Conservation (phyloP, 2,329 filamentous ascomycete species). For the Graphium sp. region DNA sequence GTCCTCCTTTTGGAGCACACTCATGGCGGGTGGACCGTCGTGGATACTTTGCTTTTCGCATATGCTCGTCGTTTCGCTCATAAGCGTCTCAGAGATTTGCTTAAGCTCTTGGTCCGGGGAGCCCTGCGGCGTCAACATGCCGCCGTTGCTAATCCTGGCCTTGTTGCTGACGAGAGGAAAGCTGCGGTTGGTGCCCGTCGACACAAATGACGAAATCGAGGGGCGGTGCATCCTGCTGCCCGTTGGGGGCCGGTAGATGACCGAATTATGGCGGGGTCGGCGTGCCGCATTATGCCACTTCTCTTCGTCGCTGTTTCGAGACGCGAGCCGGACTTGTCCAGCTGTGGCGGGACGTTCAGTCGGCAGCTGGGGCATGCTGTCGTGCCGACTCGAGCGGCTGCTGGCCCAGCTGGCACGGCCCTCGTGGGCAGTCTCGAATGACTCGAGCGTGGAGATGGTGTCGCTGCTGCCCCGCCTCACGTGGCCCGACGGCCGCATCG, state of each 20-base stretch:
- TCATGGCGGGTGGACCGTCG: slow-evolving; percentile 21
- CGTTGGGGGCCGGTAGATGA: slow-evolving; percentile 23
- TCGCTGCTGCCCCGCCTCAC: slow-evolving; percentile 26
- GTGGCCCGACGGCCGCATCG: slow-evolving; percentile 9
- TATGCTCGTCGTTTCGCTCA: slow-evolving; percentile 27
- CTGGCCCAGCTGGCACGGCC: slow-evolving; percentile 21
- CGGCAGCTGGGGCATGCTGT: too few relatives aligned
- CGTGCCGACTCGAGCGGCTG: background rate
- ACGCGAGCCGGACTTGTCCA: too few relatives aligned
- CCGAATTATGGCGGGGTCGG: slow-evolving; percentile 12
- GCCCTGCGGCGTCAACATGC: slow-evolving; percentile 26
- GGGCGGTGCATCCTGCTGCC: slow-evolving; percentile 30
- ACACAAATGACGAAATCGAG: slow-evolving; percentile 39
- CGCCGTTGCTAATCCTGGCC: slow-evolving; percentile 24
- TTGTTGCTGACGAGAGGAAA: slow-evolving; percentile 38
- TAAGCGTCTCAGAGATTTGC: slow-evolving; percentile 27
- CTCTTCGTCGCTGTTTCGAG: slow-evolving; percentile 13
- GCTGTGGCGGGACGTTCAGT: background rate
- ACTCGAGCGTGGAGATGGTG: slow-evolving; percentile 32
- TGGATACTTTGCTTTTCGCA: slow-evolving; percentile 16
- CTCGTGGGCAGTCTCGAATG: slow-evolving; percentile 40
- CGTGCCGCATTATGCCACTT: slow-evolving; percentile 4
- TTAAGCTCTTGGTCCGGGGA: slow-evolving; percentile 32
- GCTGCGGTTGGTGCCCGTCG: slow-evolving; percentile 40
- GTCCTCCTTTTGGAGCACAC: slow-evolving; percentile 34